Conservation (phyloP, 1,284 basidiomycete genomes). For the Ustilago curta region DNA sequence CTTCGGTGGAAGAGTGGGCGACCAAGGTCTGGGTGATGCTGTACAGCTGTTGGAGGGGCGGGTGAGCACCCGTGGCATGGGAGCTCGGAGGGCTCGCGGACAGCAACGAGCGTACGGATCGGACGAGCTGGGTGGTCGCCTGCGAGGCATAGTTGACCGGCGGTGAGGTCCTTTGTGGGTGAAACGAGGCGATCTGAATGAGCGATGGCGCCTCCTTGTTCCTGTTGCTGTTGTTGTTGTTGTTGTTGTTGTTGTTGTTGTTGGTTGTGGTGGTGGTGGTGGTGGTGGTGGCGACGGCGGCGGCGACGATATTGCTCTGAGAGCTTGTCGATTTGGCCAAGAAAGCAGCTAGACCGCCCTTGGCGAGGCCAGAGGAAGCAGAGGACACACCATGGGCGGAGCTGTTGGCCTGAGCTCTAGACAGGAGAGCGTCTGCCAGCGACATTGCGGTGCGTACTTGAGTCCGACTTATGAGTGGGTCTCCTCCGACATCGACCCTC, state of each 20-base stretch:
- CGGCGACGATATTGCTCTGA: background rate
- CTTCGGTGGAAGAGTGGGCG: conserved; percentile 12
- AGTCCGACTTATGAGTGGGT: background rate
- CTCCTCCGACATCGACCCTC: background rate
- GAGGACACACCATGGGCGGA: conserved; percentile 6
- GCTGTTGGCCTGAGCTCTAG: conserved; percentile 25
- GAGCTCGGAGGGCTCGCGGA: conserved; percentile 12
- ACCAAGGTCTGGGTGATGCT: conserved; percentile 30
- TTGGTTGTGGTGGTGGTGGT: too few species aligned
- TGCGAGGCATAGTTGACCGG: conserved; percentile 33
- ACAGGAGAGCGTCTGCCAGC: conserved; percentile 36
- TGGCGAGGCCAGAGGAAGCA: background rate
- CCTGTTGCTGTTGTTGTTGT: too few species aligned
- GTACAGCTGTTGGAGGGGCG: conserved; percentile 48
- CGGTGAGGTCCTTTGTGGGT: conserved; percentile 23
- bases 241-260: too few species aligned
- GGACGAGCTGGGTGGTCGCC: conserved; percentile 32
- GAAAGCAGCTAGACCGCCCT: conserved; percentile 41
- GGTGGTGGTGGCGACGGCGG: too few species aligned
- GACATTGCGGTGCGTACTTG: conserved; percentile 15
- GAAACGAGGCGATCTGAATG: conserved; percentile 26
- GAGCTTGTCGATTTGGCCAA: conserved; percentile 22
- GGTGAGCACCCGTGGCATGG: background rate
- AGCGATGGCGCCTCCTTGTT: background rate
- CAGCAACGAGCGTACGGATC: conserved; percentile 42